Conservation (phyloP, 2,329 filamentous ascomycete species). For the Pestalotiopsis fici region DNA sequence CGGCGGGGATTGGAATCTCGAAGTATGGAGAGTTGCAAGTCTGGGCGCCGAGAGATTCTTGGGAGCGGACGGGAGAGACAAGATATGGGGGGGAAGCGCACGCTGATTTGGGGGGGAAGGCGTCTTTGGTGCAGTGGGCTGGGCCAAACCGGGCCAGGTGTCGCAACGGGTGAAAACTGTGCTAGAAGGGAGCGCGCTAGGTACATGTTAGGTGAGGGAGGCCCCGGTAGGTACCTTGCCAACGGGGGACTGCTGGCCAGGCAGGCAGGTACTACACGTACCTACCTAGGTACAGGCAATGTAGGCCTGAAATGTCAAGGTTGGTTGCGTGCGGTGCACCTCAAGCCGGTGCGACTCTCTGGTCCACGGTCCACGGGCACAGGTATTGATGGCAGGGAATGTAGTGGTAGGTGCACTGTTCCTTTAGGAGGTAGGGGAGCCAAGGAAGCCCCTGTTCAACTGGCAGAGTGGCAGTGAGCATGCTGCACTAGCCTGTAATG, state of each 20-base stretch:
- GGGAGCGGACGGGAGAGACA: conserved; percentile 4
- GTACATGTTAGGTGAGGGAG: neutral
- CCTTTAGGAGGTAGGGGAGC: neutral
- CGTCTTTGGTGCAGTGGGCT: neutral
- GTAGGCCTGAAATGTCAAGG: no score
- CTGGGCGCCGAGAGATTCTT: conserved; percentile 13
- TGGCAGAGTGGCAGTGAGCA: neutral
- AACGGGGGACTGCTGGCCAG: neutral
- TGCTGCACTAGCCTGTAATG: conserved; percentile 2
- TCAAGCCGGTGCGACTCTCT: neutral
- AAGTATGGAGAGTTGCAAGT: conserved; percentile 9
- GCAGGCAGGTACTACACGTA: no score
- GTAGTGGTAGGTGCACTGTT: neutral
- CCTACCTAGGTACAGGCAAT: no score
- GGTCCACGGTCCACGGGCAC: no score
- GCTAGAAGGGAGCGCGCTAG: neutral
- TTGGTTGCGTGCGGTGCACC: no score
- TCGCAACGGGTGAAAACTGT: conserved; percentile 2
- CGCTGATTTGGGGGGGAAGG: neutral
- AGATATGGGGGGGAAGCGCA: neutral
- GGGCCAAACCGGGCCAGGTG: neutral
- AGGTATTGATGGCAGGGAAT: neutral
- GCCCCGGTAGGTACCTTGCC: neutral
- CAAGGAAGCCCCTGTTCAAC: neutral
- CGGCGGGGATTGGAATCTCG: conserved; percentile 1